phyloP scores from a whole-genome alignment of 129 eudicot species.

The Ambrosia trifida region DNA sequence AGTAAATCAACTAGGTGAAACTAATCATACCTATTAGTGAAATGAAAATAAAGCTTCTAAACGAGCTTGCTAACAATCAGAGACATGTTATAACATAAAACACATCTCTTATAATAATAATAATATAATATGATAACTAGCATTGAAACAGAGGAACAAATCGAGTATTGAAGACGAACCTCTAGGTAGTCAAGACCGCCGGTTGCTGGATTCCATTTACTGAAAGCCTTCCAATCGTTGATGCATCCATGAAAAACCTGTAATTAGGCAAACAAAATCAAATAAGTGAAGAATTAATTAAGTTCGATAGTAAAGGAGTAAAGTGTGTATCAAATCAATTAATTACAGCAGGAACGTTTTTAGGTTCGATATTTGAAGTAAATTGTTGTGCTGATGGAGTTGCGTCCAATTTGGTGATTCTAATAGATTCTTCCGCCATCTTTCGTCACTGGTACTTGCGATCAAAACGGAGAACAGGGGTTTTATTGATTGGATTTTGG shows the following conservation, averaged over 20 bases:
- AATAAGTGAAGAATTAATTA: not conserved
- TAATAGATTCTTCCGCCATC: conserved; percentile 42
- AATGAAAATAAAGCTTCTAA: conserved; percentile 12
- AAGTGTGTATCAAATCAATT: not conserved
- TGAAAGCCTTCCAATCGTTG: conserved; percentile 69
- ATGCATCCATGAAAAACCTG: conserved; percentile 78
- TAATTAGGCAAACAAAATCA: not conserved
- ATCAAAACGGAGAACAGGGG: conserved; percentile 2
- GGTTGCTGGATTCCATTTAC: conserved; percentile 62
- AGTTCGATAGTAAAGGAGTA: not conserved
- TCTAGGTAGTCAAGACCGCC: conserved; percentile 84
- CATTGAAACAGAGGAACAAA: conserved; percentile 15
- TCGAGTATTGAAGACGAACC: conserved; percentile 37
- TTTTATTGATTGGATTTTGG: not conserved
- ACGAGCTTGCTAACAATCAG: not conserved
- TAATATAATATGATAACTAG: not conserved
- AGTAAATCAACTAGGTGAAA: not conserved
- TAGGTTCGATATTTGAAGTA: conserved; percentile 58
- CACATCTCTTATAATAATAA: not conserved
- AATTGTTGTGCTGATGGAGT: conserved; percentile 67
- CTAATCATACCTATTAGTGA: not conserved
- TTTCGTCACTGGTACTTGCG: conserved; percentile 1
- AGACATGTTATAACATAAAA: not conserved
- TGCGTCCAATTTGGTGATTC: conserved; percentile 33
- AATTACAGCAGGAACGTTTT: conserved; percentile 72